Evolutionary conservation across 257 asterid species (phyloP), one percentile per base, ranked within the genome.

Genomic region (Salvia splendens): DNA sequence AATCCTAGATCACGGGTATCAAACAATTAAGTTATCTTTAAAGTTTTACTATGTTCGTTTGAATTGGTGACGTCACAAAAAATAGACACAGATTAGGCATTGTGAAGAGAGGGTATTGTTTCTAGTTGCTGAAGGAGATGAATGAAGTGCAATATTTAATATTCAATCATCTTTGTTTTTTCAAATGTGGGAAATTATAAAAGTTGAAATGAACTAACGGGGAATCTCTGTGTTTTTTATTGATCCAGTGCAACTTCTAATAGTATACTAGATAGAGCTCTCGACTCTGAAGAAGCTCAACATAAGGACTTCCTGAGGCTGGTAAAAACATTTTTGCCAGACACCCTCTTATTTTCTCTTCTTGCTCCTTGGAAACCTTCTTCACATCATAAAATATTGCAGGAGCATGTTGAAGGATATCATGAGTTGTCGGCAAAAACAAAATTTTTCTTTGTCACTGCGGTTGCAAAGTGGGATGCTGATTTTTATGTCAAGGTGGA

Each of bases 321-420:
- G 92, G 99, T 92, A 84, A 66, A 43, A 51, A 38, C 33, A 64
- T 7, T 35, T 15, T 17, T 12, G 51, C 50, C 36, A 5, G 16
- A 72, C 50, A 33, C 20, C 7, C 28, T 42, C 36, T 8, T 24
- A 1, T 65, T 49, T 65, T n/a, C 20, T 45, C 36, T 24, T 4
- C n/a, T 57, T 6, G 0, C 64, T 6, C n/a, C 30, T 7, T 4
- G 4, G 15, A 41, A 17, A 61, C 66, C 43, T 24, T 52, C 68
- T 33, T 35, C 15, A 51, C 40, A 4, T 24, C 42, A 30, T 45
- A 62, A 36, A 38, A 33, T 58, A 50, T 65, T 75, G 32, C 65
- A 93, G 98, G 98, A 88, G 28, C 98, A 93, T 64, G 95, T 93
- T 51, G 98, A 93, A 80, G 98, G 98, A 68, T 93, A 93, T 72